Evolutionary conservation across 345 rosid species (phyloP), one percentile per base, ranked within the genome.

Genomic region (Hypericum perforatum): DNA sequence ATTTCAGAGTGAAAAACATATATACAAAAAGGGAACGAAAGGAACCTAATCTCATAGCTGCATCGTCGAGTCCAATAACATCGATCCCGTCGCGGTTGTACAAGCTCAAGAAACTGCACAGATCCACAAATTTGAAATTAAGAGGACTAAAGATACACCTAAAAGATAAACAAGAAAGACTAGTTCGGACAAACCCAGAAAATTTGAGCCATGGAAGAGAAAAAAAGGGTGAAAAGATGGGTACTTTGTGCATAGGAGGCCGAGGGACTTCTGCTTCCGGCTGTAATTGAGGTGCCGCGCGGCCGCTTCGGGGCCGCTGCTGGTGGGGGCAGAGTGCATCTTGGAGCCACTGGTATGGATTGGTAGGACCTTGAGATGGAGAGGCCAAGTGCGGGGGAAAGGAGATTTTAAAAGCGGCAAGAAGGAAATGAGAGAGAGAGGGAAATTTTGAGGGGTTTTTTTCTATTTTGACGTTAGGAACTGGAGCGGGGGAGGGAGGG

Each of bases 241-340:
- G 47, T 67, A 86, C 97, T 86, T 90, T 49, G 97, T 76, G 65
- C 95, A 90, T 7, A 90, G 74, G 41, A 90, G 95, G 15, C 95
- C 94, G 8, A 90, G 86, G 36, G 97, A 90, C 60, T 90, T 90
- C 74, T 86, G 84, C 58, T 90, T 90, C 16, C 95, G 73, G 62
- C 90, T 83, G 42, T 90, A 90, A 6, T 72, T 43, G 41, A 74
- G 76, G 66, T 78, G 97, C 7, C 76, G 44, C 7, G 57, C 14
- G 7, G 32, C 32, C 2, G 32, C 32, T 22, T 22, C 32, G 32
- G 32, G 32, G 32, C 32, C 32, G 32, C 32, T 22, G 32, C 32
- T 22, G 32, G 2, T 22, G 32, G 32, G 32, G 32, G 32, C 32
- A 22, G 32, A 22, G 32, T 22, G 32, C 32, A 22, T 22, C 32